Evolutionary conservation across 1,284 basidiomycete species (phyloP).

Genomic region (Tilletia horrida): DNA sequence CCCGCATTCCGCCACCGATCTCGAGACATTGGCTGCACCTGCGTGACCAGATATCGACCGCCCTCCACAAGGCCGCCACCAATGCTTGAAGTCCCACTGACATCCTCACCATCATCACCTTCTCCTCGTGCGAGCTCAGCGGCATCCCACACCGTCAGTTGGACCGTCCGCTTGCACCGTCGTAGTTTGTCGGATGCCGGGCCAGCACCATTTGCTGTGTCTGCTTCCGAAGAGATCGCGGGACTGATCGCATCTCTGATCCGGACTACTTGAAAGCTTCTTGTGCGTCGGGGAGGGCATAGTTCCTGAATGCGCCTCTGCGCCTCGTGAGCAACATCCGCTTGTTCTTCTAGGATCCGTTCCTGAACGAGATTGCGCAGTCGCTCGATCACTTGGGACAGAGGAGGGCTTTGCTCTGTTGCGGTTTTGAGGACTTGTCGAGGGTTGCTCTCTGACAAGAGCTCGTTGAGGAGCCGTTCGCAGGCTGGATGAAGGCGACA

Average conservation of each 20-base stretch:
- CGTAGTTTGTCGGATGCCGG: neutral
- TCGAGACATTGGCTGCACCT: conserved; percentile 64
- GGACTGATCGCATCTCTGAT: conserved; percentile 67
- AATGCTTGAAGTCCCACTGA: no score
- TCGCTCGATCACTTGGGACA: conserved; percentile 12
- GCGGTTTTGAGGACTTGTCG: conserved; percentile 25
- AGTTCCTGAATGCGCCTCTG: conserved; percentile 58
- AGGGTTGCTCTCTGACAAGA: conserved; percentile 20
- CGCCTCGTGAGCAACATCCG: conserved; percentile 12
- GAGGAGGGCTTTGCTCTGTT: conserved; percentile 4
- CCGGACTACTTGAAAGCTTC: conserved; percentile 74
- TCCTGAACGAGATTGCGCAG: conserved; percentile 18
- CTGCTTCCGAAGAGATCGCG: neutral
- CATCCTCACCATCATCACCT: neutral
- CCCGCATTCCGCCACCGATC: conserved; percentile 64
- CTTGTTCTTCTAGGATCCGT: conserved; percentile 20
- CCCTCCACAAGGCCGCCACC: conserved; percentile 6
- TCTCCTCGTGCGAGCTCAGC: conserved; percentile 2
- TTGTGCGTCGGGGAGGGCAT: conserved; percentile 75
- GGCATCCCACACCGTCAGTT: conserved; percentile 40
- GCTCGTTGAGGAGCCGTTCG: conserved; percentile 26
- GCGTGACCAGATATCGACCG: conserved; percentile 54
- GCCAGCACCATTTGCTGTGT: neutral
- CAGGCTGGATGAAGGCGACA: conserved; percentile 11
- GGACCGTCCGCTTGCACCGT: conserved; percentile 27